Conservation (phyloP, 2,329 filamentous ascomycete species). For the Coniella lustricola region DNA sequence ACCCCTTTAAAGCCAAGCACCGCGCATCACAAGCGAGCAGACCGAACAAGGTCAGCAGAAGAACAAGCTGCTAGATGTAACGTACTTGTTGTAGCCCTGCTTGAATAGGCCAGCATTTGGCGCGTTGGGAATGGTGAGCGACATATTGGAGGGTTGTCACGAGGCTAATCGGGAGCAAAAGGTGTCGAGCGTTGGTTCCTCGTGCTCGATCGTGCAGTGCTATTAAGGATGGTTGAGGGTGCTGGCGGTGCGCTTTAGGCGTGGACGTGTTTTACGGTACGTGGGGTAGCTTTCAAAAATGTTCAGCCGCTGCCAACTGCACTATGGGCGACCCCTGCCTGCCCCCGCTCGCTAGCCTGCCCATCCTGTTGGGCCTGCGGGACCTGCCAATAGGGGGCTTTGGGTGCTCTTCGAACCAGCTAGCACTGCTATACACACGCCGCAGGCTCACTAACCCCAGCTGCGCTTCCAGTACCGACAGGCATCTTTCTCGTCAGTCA, state of each 20-base stretch:
- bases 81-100: slow-evolving; percentile 89
- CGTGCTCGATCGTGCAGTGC: neutral
- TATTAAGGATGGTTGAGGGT: neutral
- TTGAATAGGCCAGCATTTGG: slow-evolving; percentile 94
- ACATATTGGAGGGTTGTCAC: slow-evolving; percentile 54
- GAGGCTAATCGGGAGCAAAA: neutral
- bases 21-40: no score
- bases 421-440: neutral
- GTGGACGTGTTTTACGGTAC: slow-evolving; percentile 9
- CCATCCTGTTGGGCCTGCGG: neutral
- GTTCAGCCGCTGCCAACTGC: slow-evolving; percentile 3
- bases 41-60: no score
- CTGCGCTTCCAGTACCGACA: neutral
- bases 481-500: neutral
- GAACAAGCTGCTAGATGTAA: slow-evolving; percentile 22
- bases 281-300: slow-evolving; percentile 14
- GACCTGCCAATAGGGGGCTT: neutral
- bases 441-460: neutral
- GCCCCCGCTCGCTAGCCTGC: neutral
- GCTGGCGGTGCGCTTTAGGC: neutral
- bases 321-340: no score
- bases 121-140: slow-evolving; percentile 89
- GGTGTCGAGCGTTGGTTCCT: neutral
- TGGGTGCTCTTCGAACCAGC: neutral
- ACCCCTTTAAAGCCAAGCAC: slow-evolving; percentile 11